These are phyloP conservation scores for Apophysomyces trapeziformis DNA, from an alignment of 371 early-diverging fungal genomes.

Conservation along the genomic window DNA sequence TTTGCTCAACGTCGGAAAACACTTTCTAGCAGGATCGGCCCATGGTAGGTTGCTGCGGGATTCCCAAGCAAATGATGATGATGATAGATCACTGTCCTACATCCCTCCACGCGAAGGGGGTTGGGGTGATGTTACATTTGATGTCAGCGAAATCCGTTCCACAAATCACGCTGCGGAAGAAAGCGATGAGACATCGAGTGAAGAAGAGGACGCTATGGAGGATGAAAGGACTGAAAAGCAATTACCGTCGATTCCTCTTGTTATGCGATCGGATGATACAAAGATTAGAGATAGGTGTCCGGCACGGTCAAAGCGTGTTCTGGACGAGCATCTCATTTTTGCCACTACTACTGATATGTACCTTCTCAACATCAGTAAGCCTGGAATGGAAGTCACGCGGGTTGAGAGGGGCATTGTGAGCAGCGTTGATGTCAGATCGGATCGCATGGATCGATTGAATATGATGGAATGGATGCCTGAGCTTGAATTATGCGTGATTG, in stretches of 20 bases:
- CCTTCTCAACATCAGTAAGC: slow-evolving; percentile 27
- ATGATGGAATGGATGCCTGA: slow-evolving; percentile 55
- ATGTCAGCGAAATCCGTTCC: too few species aligned
- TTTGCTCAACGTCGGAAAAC: too few species aligned
- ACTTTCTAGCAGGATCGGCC: too few species aligned
- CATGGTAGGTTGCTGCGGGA: too few species aligned
- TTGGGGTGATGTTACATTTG: neutral
- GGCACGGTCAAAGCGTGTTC: slow-evolving; percentile 3
- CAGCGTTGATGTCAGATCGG: slow-evolving; percentile 44
- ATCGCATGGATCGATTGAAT: slow-evolving; percentile 42
- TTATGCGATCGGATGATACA: slow-evolving; percentile 9
- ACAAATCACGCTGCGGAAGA: too few species aligned
- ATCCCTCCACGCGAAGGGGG: neutral
- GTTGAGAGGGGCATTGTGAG: slow-evolving; percentile 35
- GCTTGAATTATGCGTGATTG: slow-evolving; percentile 40
- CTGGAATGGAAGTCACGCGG: slow-evolving; percentile 30
- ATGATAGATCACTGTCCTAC: neutral
- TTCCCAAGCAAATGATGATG: neutral
- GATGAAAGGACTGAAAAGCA: slow-evolving; percentile 7
- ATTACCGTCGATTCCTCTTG: slow-evolving; percentile 1
- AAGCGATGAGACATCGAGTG: neutral
- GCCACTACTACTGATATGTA: slow-evolving; percentile 39
- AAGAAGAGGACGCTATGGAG: neutral
- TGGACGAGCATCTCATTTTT: slow-evolving; percentile 36
- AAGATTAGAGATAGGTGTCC: neutral